Evolutionary conservation across 2,329 filamentous ascomycete genomes (phyloP).

Genomic region (Trichoderma sp.): DNA sequence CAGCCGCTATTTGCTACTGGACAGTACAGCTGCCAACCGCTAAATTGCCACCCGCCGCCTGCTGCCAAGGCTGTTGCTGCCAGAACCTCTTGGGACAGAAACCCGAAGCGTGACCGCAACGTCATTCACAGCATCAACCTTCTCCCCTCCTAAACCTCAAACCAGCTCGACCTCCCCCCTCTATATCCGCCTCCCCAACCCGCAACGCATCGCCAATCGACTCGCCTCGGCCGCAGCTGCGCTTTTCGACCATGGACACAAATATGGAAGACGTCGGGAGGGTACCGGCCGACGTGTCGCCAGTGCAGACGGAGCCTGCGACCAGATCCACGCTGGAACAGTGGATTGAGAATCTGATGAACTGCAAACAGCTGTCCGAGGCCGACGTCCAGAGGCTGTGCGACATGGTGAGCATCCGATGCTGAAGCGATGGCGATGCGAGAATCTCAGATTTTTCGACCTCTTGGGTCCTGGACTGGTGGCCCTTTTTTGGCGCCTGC

Average conservation of each 20-base stretch:
- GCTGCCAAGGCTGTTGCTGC: constrained; percentile 13
- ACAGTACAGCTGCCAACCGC: background rate
- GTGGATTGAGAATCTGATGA: constrained; percentile 98
- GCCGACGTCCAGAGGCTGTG: constrained; percentile 93
- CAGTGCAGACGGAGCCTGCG: constrained; percentile 72
- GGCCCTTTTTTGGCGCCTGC: background rate
- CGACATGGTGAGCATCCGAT: constrained; percentile 70
- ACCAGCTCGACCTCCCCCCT: constrained; percentile 2
- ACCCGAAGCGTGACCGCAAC: constrained; percentile 29
- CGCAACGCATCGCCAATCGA: background rate
- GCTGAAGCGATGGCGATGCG: background rate
- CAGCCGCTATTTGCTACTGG: background rate
- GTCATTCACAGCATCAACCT: constrained; percentile 26
- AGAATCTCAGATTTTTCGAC: background rate
- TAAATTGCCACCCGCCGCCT: constrained; percentile 19
- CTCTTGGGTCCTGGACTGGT: background rate
- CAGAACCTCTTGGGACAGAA: constrained; percentile 14
- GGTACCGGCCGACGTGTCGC: constrained; percentile 74
- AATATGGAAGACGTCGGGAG: constrained; percentile 98
- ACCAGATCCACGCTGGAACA: constrained; percentile 91
- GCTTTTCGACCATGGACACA: constrained; percentile 69
- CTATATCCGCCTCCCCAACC: background rate
- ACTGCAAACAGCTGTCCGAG: constrained; percentile 96
- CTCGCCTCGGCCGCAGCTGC: background rate
- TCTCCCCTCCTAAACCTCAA: constrained; percentile 20